These are phyloP conservation scores for Xerocomellus dryophilus DNA, from an alignment of 768 basidiomycete genomes.

Conservation along the genomic window DNA sequence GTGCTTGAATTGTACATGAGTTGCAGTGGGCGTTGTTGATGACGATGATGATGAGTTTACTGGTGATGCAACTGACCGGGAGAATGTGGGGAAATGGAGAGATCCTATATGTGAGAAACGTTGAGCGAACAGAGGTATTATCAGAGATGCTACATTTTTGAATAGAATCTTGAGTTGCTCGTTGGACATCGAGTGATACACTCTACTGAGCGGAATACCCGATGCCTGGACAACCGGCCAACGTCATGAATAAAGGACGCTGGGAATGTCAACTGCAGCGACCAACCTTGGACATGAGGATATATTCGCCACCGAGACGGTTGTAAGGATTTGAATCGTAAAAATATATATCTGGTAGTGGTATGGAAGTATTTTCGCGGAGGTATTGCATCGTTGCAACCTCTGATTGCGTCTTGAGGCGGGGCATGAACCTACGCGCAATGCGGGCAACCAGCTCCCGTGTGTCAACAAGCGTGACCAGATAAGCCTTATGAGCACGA, in stretches of 20 bases:
- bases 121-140: conserved; percentile 73
- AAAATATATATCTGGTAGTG: conserved; percentile 72
- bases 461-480: conserved; percentile 61
- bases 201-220: conserved; percentile 66
- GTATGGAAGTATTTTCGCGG: conserved; percentile 63
- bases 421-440: conserved; percentile 81
- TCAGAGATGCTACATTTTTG: conserved; percentile 61
- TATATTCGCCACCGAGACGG: conserved; percentile 80
- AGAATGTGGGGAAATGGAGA: conserved; percentile 44
- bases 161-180: conserved; percentile 61
- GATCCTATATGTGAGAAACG: conserved; percentile 78
- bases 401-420: conserved; percentile 84
- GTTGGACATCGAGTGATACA: conserved; percentile 70
- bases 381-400: conserved; percentile 83
- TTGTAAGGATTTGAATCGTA: conserved; percentile 85
- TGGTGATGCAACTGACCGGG: conserved; percentile 20
- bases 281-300: conserved; percentile 81
- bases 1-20: conserved; percentile 14
- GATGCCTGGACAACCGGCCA: conserved; percentile 47
- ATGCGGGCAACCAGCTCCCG: conserved; percentile 73
- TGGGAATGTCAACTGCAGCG: not conserved
- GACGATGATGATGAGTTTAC: conserved; percentile 19
- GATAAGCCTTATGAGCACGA: conserved; percentile 56
- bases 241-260: conserved; percentile 1
- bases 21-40: conserved; percentile 32